Base-by-base conservation (phyloP, 129 eudicot genomes). In the Arctium minus region DNA sequence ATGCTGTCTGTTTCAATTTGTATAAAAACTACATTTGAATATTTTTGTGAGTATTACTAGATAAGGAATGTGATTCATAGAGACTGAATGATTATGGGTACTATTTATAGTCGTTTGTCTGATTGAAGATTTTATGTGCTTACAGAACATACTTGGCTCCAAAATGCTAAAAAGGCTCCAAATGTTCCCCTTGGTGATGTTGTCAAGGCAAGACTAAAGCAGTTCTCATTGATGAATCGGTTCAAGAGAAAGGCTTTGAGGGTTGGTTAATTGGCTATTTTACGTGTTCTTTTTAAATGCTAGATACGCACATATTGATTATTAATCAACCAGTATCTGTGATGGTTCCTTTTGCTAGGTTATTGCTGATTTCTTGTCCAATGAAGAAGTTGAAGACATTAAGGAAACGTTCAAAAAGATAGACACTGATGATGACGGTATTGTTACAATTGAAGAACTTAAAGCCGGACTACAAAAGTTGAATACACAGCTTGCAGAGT, bases 211-310 rank as follows among this genome's bases (percentile, higher is more conserved):
- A 91, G 97, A 73, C 92, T 93, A 73, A 91, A 93, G 89, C 97
- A 93, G 86, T 93, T 93, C 73, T 89, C 97, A 15, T n/a, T 93
- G 92, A 93, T 91, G 97, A 93, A 93, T 80, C 89, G 96, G 81
- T 91, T 93, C 89, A 93, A 93, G 88, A 89, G 96, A 86, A 93
- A 93, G 89, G 97, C 97, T 82, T 83, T 93, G 78, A 88, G 95
- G 89, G 97, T 93, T 46, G 15, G 94, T 89, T 78, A 8, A 36
- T 65, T 18, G 3, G 11, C 22, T 48, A 1, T 33, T 2, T 56
- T 22, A 8, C 36, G 40, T 79, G 9, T 35, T 65, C 7, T 81
- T 17, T 0, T 4, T 72, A 37, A 2, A 67, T 22, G 35, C 13
- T 29, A 67, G 32, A 67, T 18, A 17, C 5, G 6, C 10, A 1